Conservation (phyloP, 2,329 filamentous ascomycete species). For the Stromatinia cepivora region DNA sequence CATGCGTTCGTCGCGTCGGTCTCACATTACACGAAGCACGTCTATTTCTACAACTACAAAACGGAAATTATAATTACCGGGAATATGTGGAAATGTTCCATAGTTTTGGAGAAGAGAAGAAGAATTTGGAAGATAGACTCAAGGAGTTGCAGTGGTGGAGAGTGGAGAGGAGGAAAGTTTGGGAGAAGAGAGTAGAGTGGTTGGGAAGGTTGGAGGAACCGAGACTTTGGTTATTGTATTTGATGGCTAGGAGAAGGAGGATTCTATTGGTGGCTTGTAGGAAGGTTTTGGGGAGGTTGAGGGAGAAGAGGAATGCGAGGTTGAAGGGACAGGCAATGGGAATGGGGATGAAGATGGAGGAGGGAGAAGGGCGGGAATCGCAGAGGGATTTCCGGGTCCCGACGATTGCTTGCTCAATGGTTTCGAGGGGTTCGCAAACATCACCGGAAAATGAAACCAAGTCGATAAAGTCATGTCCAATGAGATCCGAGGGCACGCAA, state of each 20-base stretch:
- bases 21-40: slow-evolving; percentile 32
- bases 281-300: slow-evolving; percentile 26
- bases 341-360: not conserved
- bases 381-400: slow-evolving; percentile 24
- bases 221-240: slow-evolving; percentile 32
- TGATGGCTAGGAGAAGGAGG: slow-evolving; percentile 33
- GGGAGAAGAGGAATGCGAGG: slow-evolving; percentile 26
- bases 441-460: not conserved
- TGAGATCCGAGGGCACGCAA: not conserved
- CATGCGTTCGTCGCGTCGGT: slow-evolving; percentile 32
- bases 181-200: slow-evolving; percentile 32
- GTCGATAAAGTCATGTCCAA: not conserved
- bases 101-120: slow-evolving; percentile 30
- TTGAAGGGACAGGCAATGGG: not conserved
- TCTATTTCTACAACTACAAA: slow-evolving; percentile 30
- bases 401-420: not conserved
- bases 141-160: slow-evolving; percentile 30
- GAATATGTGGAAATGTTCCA: slow-evolving; percentile 34
- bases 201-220: slow-evolving; percentile 33
- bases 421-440: not conserved
- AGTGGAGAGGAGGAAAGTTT: slow-evolving; percentile 26
- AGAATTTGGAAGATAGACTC: slow-evolving; percentile 26
- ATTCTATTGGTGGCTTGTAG: slow-evolving; percentile 29
- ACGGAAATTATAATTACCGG: slow-evolving; percentile 31
- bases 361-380: not conserved